phyloP scores from a whole-genome alignment of 352 stramenopile species.

The Pythium utonaiense region DNA sequence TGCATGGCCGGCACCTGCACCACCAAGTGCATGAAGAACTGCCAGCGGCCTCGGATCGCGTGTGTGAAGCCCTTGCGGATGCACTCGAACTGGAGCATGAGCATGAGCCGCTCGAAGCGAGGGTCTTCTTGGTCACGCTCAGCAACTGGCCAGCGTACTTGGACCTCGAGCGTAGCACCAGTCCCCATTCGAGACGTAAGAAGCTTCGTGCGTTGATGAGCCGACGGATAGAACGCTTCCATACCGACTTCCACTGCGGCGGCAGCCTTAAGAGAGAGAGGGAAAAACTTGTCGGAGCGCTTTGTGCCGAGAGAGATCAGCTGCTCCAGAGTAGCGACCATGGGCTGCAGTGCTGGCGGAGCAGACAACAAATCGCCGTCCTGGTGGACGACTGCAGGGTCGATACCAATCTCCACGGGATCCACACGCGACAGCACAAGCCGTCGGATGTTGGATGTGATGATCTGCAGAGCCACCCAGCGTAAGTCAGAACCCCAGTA shows the following conservation, averaged over 20 bases:
- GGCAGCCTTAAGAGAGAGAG: constrained; percentile 77
- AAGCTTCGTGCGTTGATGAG: constrained; percentile 78
- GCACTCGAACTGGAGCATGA: constrained; percentile 87
- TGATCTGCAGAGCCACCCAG: constrained; percentile 32
- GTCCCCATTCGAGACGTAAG: constrained; percentile 81
- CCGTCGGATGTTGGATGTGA: constrained; percentile 78
- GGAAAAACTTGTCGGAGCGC: constrained; percentile 74
- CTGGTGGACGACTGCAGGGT: constrained; percentile 29
- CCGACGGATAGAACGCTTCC: constrained; percentile 83
- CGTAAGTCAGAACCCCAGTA: neutral
- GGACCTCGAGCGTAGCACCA: constrained; percentile 77
- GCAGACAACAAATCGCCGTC: constrained; percentile 51
- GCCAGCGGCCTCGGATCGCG: constrained; percentile 72
- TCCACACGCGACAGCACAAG: constrained; percentile 78
- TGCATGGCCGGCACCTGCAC: constrained; percentile 52
- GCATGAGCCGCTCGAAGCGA: constrained; percentile 78
- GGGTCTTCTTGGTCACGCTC: constrained; percentile 86
- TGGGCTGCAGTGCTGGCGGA: constrained; percentile 57
- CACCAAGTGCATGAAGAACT: constrained; percentile 84
- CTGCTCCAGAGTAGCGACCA: constrained; percentile 63
- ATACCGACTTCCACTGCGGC: constrained; percentile 82
- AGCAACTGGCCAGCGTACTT: constrained; percentile 84
- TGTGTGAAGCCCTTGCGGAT: constrained; percentile 69
- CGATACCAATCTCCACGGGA: constrained; percentile 69
- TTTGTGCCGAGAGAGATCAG: constrained; percentile 81